A percentile compares a stretch with the other conserved stretches of the same genome.
Evolutionary conservation across 371 early-diverging fungal species (phyloP).

Genomic region (Mortierella sp.): DNA sequence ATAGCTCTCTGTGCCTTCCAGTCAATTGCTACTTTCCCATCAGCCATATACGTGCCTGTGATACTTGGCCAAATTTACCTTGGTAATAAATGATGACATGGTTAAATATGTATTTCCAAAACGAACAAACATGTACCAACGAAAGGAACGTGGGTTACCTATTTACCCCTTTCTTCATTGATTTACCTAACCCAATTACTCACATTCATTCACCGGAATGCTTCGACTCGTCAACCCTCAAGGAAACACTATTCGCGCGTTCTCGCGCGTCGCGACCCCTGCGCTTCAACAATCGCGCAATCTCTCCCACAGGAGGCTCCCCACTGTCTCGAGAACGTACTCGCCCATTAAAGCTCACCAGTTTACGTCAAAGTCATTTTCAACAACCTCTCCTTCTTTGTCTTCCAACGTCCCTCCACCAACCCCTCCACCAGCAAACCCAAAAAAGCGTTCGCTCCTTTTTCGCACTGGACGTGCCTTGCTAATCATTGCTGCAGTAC

Average conservation of each 20-base stretch:
- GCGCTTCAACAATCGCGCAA: slow-evolving; percentile 10
- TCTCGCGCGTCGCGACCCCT: slow-evolving; percentile 1
- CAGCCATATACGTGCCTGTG: too few species aligned
- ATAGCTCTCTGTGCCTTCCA: too few species aligned
- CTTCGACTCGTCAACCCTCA: slow-evolving; percentile 28
- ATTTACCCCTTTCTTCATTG: too few species aligned
- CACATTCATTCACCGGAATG: slow-evolving; percentile 13
- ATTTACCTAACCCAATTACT: neutral
- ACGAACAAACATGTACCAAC: too few species aligned
- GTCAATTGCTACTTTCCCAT: too few species aligned
- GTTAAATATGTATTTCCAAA: too few species aligned
- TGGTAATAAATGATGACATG: too few species aligned
- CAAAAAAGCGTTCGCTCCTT: slow-evolving; percentile 28
- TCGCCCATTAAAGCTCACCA: neutral
- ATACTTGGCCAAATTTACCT: too few species aligned
- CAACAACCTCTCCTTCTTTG: slow-evolving; percentile 10
- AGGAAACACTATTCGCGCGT: slow-evolving; percentile 14
- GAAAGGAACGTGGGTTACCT: too few species aligned
- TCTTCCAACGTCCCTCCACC: slow-evolving; percentile 11
- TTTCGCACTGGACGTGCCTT: slow-evolving; percentile 40
- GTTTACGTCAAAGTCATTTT: neutral
- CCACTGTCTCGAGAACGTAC: slow-evolving; percentile 5
- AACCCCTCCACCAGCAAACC: slow-evolving; percentile 29
- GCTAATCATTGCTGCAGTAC: slow-evolving; percentile 23
- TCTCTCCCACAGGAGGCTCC: neutral